Base-by-base conservation (phyloP, 2,329 filamentous ascomycete species). In the Herpotrichia juniperi region DNA sequence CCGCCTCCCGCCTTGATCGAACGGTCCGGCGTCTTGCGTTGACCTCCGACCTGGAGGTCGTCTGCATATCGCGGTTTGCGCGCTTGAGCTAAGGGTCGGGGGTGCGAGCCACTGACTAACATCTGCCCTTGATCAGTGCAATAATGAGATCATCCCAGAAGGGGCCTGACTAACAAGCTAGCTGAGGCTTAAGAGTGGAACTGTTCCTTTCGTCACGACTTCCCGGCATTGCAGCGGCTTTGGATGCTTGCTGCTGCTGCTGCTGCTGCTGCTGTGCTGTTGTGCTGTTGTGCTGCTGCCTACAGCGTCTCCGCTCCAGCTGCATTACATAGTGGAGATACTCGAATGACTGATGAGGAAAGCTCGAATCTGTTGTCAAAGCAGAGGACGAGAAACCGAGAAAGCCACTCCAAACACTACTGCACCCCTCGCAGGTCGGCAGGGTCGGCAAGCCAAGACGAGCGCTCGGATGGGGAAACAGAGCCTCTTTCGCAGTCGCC, bases 381-480 rank as follows among this genome's bases (percentile, higher is more conserved):
- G 8, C 25, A 21, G 40, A 43, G 12, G 25, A 30, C 28, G 28
- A 6, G 2, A 14, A 8, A 22, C 42, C 17, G 16, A 34, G 19
- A 17, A 34, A 32, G 26, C 26, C 28, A 34, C 26, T 30, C 28
- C 17, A 45, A 42, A 54, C 47, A 45, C 25, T 30, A 17, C 34
- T 37, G 32, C 22, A 40, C 21, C 22, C 25, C 10, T 4, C 54
- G 59, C 58, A 57, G 42, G 51, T 52, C 42, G 54, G 48, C 63
- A 66, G 63, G 66, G 58, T 66, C 64, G 44, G 53, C 24, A 31
- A 51, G 43, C 54, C 56, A 48, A 57, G 57, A 48, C 46, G 53
- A 47, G 57, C 66, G 67, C 64, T 71, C 64, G 62, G 62, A 68
- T 68, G 67, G 67, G 63, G 67, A 66, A 67, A 39, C 66, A 66